A percentile compares a stretch with the other conserved stretches of the same genome.
phyloP scores from a whole-genome alignment of 2,329 filamentous ascomycete species.

The Penicillium sp. region DNA sequence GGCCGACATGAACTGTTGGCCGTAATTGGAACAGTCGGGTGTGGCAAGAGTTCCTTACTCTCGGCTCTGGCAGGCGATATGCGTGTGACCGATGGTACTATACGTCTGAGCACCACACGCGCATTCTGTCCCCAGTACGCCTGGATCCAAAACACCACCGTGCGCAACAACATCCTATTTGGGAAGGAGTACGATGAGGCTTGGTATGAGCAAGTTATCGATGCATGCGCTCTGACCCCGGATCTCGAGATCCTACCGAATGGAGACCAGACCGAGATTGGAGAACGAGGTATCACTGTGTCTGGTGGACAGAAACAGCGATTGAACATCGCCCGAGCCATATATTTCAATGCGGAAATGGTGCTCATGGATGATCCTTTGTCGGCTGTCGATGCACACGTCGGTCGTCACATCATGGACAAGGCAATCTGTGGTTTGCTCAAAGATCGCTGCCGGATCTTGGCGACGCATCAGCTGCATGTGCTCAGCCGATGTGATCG shows the following conservation, averaged over 20 bases:
- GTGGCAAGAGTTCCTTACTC: constrained; percentile 88
- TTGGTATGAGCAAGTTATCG: constrained; percentile 83
- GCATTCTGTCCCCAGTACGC: constrained; percentile 96
- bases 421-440: constrained; percentile 87
- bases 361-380: constrained; percentile 64
- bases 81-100: constrained; percentile 64
- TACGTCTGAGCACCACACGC: constrained; percentile 78
- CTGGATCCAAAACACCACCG: constrained; percentile 91
- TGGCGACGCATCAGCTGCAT: constrained; percentile 94
- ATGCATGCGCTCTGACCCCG: constrained; percentile 77
- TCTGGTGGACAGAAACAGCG: constrained; percentile 95
- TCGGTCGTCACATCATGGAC: constrained; percentile 76
- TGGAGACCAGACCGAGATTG: constrained; percentile 87
- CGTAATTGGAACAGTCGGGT: constrained; percentile 65
- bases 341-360: constrained; percentile 63
- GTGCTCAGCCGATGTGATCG: constrained; percentile 87
- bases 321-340: constrained; percentile 82
- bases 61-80: constrained; percentile 91
- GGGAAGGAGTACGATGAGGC: constrained; percentile 70
- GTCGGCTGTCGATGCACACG: constrained; percentile 56
- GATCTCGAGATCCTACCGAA: constrained; percentile 93
- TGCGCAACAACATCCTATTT: constrained; percentile 87
- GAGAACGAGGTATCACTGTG: constrained; percentile 91
- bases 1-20: constrained; percentile 48
- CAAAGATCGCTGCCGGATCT: constrained; percentile 81